phyloP scores from a whole-genome alignment of 805 yeast genomes.

The Nakazawaea peltata region DNA sequence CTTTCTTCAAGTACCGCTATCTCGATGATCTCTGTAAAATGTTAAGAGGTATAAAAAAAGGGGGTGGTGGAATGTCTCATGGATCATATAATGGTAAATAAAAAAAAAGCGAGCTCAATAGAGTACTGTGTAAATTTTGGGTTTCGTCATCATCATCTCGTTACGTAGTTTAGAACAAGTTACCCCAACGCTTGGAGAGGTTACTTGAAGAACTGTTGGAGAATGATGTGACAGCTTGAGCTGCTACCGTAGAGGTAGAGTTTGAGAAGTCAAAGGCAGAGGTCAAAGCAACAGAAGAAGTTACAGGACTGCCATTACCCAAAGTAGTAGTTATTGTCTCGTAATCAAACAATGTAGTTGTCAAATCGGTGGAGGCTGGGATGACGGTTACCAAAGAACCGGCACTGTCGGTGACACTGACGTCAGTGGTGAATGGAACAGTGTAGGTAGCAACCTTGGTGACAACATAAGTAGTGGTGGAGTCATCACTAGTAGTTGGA shows the following conservation, averaged over 20 bases:
- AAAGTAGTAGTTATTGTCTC: slow-evolving; percentile 11
- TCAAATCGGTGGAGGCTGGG: slow-evolving; percentile 21
- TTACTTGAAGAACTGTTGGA: not conserved
- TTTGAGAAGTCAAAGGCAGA: slow-evolving; percentile 8
- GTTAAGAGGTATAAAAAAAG: too few species aligned
- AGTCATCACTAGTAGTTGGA: slow-evolving; percentile 9
- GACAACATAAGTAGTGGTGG: slow-evolving; percentile 13
- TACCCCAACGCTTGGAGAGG: not conserved
- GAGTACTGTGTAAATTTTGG: too few species aligned
- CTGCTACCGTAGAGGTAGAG: too few species aligned
- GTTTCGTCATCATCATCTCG: too few species aligned
- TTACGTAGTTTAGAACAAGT: not conserved
- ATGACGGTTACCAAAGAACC: slow-evolving; percentile 20
- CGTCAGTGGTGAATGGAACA: slow-evolving; percentile 22
- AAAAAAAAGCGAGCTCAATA: too few species aligned
- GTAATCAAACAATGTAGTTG: slow-evolving; percentile 17
- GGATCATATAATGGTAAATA: too few species aligned
- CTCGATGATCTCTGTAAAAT: too few species aligned
- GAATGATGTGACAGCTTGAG: too few species aligned
- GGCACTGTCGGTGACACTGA: slow-evolving; percentile 21
- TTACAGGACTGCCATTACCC: not conserved
- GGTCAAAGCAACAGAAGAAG: slow-evolving; percentile 3
- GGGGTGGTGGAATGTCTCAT: too few species aligned
- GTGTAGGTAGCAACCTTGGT: slow-evolving; percentile 18
- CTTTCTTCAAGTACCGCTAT: too few species aligned